Evolutionary conservation across 1,284 basidiomycete genomes (phyloP).

Genomic region (Tremellales sp.): DNA sequence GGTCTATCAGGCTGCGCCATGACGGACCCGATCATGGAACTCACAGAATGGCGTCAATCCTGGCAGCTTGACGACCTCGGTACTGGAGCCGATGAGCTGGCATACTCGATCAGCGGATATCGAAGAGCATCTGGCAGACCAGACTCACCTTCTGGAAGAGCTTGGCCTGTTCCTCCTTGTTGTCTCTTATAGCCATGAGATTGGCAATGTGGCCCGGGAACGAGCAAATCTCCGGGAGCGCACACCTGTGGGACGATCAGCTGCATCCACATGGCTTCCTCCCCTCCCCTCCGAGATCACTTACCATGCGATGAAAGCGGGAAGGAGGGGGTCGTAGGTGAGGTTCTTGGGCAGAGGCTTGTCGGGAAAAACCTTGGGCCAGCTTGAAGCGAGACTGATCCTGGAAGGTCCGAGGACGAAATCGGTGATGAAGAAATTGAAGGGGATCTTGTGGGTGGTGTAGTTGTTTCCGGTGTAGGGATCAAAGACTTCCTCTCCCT

Average conservation of each 20-base stretch:
- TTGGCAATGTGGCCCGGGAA: no score
- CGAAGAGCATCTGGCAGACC: not conserved
- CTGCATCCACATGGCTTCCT: no score
- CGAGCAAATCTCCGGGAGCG: no score
- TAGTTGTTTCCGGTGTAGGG: not conserved
- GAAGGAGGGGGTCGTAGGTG: no score
- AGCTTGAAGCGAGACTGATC: no score
- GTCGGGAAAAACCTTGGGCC: no score
- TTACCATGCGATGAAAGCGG: no score
- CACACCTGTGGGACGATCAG: no score
- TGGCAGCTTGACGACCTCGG: not conserved
- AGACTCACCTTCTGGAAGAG: conserved; percentile 15
- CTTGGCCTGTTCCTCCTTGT: conserved; percentile 2
- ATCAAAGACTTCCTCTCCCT: no score
- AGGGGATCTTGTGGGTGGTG: not conserved
- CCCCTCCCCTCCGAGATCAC: no score
- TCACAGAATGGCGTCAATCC: not conserved
- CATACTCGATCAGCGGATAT: no score
- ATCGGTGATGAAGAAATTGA: conserved; percentile 1
- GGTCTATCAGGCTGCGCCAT: conserved; percentile 15
- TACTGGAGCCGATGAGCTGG: not conserved
- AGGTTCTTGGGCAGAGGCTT: no score
- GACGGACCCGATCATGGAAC: not conserved
- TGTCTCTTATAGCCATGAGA: not conserved
- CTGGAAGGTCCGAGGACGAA: not conserved